A percentile compares a stretch with the other conserved stretches of the same genome.
Evolutionary conservation across 495 filamentous ascomycete species (phyloP).

Genomic region (Bathelium albidoporum): DNA sequence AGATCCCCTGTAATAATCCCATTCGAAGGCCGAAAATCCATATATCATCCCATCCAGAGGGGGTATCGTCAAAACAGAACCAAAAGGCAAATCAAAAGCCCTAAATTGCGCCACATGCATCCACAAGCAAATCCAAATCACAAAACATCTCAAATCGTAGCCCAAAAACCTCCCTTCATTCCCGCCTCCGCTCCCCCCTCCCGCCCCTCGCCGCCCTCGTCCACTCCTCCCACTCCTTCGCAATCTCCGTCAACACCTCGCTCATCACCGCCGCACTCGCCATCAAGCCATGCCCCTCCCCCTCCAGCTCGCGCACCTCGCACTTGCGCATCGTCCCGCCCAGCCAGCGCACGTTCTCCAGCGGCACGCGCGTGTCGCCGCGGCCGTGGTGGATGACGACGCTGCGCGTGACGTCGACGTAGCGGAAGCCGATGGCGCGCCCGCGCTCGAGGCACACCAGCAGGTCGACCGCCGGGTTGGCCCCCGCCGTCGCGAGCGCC

Average conservation of each 20-base stretch:
- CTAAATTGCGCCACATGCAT: not conserved
- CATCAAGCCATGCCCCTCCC: slow-evolving; percentile 95
- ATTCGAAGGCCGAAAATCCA: not conserved
- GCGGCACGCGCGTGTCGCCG: slow-evolving; percentile 81
- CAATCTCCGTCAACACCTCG: slow-evolving; percentile 83
- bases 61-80: not conserved
- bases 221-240: slow-evolving; percentile 90
- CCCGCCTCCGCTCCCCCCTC: not conserved
- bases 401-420: slow-evolving; percentile 83
- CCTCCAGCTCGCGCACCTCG: slow-evolving; percentile 82
- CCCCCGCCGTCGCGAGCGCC: slow-evolving; percentile 83
- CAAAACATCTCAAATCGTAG: no score
- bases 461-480: slow-evolving; percentile 89
- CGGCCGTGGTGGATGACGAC: slow-evolving; percentile 92
- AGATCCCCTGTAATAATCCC: no score
- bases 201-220: not conserved
- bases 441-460: slow-evolving; percentile 86
- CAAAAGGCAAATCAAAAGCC: no score
- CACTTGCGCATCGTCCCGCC: slow-evolving; percentile 68
- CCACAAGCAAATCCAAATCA: no score
- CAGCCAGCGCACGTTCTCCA: slow-evolving; percentile 92
- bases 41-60: slow-evolving; percentile 1
- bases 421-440: slow-evolving; percentile 89
- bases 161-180: not conserved
- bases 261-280: slow-evolving; percentile 90